Percentiles rank a stretch among this genome's conserved stretches.
These are phyloP conservation scores for Pichia rugopelliculosa DNA, from an alignment of 805 yeast genomes.

Conservation along the genomic window DNA sequence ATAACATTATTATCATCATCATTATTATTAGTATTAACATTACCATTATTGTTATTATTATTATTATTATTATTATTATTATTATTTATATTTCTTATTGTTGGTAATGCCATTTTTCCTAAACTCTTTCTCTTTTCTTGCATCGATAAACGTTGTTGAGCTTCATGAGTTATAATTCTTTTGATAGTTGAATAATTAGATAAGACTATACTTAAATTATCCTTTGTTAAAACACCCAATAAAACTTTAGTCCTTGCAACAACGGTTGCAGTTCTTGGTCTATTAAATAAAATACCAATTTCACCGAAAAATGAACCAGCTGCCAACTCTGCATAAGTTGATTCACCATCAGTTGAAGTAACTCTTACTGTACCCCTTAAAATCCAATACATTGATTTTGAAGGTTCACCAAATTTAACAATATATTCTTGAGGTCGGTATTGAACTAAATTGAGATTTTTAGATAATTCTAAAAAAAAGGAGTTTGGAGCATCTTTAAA, in stretches of 20 bases:
- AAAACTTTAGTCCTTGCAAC: constrained; percentile 61
- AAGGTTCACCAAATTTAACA: constrained; percentile 64
- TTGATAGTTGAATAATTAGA: constrained; percentile 60
- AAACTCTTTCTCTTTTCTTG: constrained; percentile 52
- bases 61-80: neutral
- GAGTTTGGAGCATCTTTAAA: constrained; percentile 61
- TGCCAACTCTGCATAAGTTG: constrained; percentile 60
- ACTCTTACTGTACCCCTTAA: constrained; percentile 71
- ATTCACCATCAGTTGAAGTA: constrained; percentile 70
- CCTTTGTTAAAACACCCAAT: constrained; percentile 61
- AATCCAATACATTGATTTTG: constrained; percentile 75
- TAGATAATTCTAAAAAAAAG: constrained; percentile 53
- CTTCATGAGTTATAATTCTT: constrained; percentile 66
- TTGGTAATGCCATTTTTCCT: constrained; percentile 25
- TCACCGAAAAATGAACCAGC: constrained; percentile 74
- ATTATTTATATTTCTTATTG: constrained; percentile 5
- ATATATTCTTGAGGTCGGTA: constrained; percentile 64
- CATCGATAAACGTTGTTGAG: constrained; percentile 68
- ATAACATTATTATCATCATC: no score
- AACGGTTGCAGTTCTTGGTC: constrained; percentile 76
- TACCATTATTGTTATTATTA: neutral
- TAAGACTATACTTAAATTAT: constrained; percentile 50
- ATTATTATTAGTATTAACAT: no score
- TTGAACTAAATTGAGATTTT: constrained; percentile 50
- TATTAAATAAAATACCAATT: constrained; percentile 65